Evolutionary conservation across 306 rosid genomes (phyloP), one percentile per base, ranked within the genome.

Genomic region (Vachellia pachyceras): DNA sequence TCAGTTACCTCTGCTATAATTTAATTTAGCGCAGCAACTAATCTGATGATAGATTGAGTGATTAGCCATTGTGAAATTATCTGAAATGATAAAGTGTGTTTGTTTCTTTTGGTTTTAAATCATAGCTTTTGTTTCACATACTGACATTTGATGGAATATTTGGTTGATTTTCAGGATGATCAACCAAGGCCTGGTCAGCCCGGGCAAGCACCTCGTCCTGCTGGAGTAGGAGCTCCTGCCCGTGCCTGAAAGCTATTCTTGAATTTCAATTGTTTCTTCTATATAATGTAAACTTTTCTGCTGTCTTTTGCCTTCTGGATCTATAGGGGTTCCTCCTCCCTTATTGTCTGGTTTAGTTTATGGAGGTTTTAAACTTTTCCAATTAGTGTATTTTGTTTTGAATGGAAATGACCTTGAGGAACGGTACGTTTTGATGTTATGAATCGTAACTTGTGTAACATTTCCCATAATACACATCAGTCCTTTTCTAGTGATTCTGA

Each of bases 141-240:
- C 40, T 75, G 70, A 44, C 35, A 37, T 25, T 54, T 83, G 40
- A 50, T 61, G 5, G 18, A 40, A 18, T n/a, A 7, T 83, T n/a
- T 78, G 60, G 1, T 76, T 80, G 17, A 75, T 72, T 80, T 79
- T 6, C 64, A 91, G 96, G 96, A 91, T 72, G 96, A 91, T 73
- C 84, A 68, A 1, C 91, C 90, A 40, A 90, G 93, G 85, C 92
- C 96, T 1, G 94, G 94, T 33, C 93, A 85, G 70, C 91, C 97
- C 15, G 97, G 97, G 42, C 90, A 83, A 77, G 90, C 85, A 6
- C 90, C 97, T n/a, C 91, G 94, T 36, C 87, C 92, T 66, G 88
- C 90, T 41, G 94, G 90, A 39, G 83, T 15, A 1, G 88, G 70
- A 18, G 86, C 74, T 60, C 89, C 96, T 25, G 80, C 78, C 44